Conservation (phyloP, 768 basidiomycete genomes). For the Cystofilobasidium bisporidii region DNA sequence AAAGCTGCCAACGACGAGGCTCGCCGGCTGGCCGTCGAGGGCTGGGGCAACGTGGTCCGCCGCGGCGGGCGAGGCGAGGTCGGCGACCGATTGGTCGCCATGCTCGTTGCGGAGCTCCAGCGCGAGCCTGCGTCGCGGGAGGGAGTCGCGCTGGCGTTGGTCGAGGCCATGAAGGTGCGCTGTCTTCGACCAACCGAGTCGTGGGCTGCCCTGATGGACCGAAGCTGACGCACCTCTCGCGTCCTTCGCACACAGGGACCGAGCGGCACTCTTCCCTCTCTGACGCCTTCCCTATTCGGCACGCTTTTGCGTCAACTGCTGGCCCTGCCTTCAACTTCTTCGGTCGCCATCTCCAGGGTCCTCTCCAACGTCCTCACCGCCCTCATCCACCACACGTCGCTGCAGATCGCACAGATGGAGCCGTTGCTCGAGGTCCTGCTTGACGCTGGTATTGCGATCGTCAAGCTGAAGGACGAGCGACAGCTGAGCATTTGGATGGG, state of each 20-base stretch:
- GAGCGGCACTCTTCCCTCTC: slow-evolving; percentile 37
- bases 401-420: slow-evolving; percentile 29
- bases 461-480: neutral
- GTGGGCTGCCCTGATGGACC: too few species aligned
- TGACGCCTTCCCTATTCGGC: slow-evolving; percentile 29
- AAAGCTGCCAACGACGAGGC: slow-evolving; percentile 57
- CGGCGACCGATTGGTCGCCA: slow-evolving; percentile 49
- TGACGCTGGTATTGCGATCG: slow-evolving; percentile 5
- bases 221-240: too few species aligned
- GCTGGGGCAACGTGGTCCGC: slow-evolving; percentile 71
- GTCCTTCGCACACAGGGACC: slow-evolving; percentile 45
- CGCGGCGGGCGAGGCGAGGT: slow-evolving; percentile 53
- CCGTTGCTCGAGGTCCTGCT: slow-evolving; percentile 29
- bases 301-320: slow-evolving; percentile 28
- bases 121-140: slow-evolving; percentile 43
- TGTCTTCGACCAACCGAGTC: too few species aligned
- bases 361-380: slow-evolving; percentile 30
- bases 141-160: slow-evolving; percentile 65
- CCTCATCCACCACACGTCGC: slow-evolving; percentile 27
- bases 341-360: slow-evolving; percentile 20
- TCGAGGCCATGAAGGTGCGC: slow-evolving; percentile 52
- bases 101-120: slow-evolving; percentile 43
- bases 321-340: slow-evolving; percentile 9
- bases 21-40: slow-evolving; percentile 55
- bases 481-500: neutral